Percentiles rank a stretch among this genome's conserved stretches.
Conservation (phyloP, 139 green algal genomes). For the Chlorokybus atmophyticus region DNA sequence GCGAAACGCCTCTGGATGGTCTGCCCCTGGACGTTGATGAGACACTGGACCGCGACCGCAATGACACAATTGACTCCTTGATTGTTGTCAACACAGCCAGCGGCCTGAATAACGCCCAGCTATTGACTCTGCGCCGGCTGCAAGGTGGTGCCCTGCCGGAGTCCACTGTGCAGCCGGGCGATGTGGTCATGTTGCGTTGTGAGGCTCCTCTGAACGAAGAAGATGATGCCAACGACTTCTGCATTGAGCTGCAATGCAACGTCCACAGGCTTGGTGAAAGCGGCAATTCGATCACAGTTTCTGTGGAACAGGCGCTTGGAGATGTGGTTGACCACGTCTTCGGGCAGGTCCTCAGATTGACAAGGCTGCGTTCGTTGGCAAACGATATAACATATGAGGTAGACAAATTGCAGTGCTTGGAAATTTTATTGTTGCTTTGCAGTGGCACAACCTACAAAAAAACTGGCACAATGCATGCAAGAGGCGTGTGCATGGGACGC, state of each 20-base stretch:
- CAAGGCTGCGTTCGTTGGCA: slow-evolving; percentile 5
- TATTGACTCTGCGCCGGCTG: background rate
- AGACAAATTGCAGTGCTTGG: background rate
- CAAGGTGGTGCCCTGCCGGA: background rate
- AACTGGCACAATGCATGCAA: background rate
- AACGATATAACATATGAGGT: slow-evolving; percentile 20
- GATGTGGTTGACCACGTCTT: slow-evolving; percentile 2
- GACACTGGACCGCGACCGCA: too few species aligned
- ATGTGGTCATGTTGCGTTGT: background rate
- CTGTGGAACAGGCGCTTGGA: background rate
- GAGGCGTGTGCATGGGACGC: background rate
- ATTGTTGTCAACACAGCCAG: too few species aligned
- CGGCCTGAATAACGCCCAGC: too few species aligned
- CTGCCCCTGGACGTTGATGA: too few species aligned
- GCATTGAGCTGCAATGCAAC: too few species aligned
- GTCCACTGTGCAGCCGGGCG: background rate
- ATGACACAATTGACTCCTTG: too few species aligned
- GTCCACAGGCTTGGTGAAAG: too few species aligned
- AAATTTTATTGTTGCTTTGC: background rate
- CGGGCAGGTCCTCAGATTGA: slow-evolving; percentile 7
- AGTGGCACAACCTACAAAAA: background rate
- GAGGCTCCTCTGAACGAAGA: background rate
- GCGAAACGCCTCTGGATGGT: too few species aligned
- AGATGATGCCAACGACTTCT: background rate
- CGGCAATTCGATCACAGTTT: too few species aligned